These are phyloP conservation scores for Talaromyces proteolyticus DNA, from an alignment of 495 filamentous ascomycete genomes.

Conservation along the genomic window DNA sequence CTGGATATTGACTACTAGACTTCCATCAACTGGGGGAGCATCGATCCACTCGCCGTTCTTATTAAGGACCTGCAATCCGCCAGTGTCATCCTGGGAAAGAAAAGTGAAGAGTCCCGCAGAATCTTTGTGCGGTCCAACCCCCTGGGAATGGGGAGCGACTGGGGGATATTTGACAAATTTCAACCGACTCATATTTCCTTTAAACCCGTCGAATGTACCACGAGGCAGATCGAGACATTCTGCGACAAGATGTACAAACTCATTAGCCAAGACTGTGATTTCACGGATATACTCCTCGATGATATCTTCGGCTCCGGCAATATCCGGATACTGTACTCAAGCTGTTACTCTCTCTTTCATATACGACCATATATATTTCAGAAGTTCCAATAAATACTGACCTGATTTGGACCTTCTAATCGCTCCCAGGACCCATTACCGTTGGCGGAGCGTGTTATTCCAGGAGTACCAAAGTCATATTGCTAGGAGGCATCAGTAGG, in stretches of 20 bases:
- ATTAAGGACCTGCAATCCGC: conserved; percentile 85
- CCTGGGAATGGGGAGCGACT: conserved; percentile 31
- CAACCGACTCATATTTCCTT: conserved; percentile 69
- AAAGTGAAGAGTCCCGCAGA: conserved; percentile 82
- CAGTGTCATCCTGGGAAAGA: conserved; percentile 71
- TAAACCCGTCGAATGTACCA: conserved; percentile 73
- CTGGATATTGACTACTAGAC: conserved; percentile 83
- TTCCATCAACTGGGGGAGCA: conserved; percentile 40
- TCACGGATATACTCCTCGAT: conserved; percentile 73
- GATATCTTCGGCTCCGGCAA: conserved; percentile 60
- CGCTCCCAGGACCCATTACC: conserved; percentile 73
- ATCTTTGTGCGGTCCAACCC: conserved; percentile 93
- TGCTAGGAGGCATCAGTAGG: conserved; percentile 18
- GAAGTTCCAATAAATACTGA: not conserved
- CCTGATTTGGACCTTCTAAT: conserved; percentile 32
- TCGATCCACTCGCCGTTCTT: conserved; percentile 74
- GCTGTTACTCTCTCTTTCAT: no score
- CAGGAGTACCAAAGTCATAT: conserved; percentile 38
- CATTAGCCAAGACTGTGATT: conserved; percentile 63
- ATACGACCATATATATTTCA: no score
- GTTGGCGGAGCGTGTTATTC: conserved; percentile 32
- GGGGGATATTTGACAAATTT: conserved; percentile 89
- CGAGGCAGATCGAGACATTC: conserved; percentile 73
- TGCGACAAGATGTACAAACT: conserved; percentile 76
- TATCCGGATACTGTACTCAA: conserved; percentile 41